Evolutionary conservation across 805 yeast species (phyloP).

Genomic region (Wickerhamomyces queroliae): DNA sequence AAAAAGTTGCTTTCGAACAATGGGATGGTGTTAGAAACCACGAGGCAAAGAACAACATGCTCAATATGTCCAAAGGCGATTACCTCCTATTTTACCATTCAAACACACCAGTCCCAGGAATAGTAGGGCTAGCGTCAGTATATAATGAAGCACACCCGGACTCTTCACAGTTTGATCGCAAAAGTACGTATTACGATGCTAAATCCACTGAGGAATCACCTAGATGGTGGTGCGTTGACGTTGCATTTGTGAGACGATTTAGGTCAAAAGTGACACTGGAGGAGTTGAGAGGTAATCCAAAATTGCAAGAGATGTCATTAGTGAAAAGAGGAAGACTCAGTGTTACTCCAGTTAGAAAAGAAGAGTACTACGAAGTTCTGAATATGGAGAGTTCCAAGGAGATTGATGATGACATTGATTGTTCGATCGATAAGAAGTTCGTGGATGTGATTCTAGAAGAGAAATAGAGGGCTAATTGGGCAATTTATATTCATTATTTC

Average conservation of each 20-base stretch:
- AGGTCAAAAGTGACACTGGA: constrained; percentile 34
- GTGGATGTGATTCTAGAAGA: constrained; percentile 8
- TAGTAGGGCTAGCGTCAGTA: constrained; percentile 43
- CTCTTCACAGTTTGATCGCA: constrained; percentile 32
- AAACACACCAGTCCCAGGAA: constrained; percentile 47
- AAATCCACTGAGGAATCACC: constrained; percentile 37
- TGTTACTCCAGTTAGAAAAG: constrained; percentile 41
- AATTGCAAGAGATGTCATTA: constrained; percentile 35
- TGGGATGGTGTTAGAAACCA: constrained; percentile 60
- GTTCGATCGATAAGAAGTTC: constrained; percentile 20
- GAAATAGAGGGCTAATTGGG: not conserved
- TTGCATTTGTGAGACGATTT: constrained; percentile 36
- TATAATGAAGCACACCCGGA: constrained; percentile 32
- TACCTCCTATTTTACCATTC: constrained; percentile 49
- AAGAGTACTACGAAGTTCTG: constrained; percentile 35
- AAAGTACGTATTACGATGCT: constrained; percentile 42
- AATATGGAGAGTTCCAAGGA: constrained; percentile 26
- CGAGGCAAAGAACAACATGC: constrained; percentile 49
- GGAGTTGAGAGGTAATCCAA: constrained; percentile 30
- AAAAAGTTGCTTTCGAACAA: constrained; percentile 32
- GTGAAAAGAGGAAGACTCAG: constrained; percentile 45
- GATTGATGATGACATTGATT: constrained; percentile 27
- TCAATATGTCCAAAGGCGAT: constrained; percentile 41
- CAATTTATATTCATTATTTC: not conserved
- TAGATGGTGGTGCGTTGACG: constrained; percentile 54